Evolutionary conservation across 768 basidiomycete species (phyloP), one percentile per base, ranked within the genome.

Genomic region (Roridomyces roridus): DNA sequence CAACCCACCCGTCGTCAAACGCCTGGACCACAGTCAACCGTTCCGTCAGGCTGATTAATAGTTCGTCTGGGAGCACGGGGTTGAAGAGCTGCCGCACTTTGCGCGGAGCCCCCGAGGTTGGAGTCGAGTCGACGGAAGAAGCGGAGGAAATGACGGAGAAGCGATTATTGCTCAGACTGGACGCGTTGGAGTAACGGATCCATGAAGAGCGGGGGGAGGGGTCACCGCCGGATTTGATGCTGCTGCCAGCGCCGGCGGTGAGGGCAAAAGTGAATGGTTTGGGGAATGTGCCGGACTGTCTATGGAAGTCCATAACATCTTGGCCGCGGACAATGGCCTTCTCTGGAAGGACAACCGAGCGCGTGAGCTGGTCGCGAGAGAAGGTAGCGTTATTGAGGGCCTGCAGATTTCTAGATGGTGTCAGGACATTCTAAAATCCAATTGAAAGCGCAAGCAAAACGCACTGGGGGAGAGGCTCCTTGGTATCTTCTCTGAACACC

Each of bases 1-100:
- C 77, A 63, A 87, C 90, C 91, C 91, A 93, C 2, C 89, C 91
- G 54, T 92, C 91, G 55, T 92, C 87, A 63, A 86, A 89, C 5
- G 84, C 83, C 57, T 84, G 82, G 4, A 91, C 76, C 25, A 91
- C 72, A 1, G 80, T 82, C 37, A 92, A 71, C 31, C 74, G 74
- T 67, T 93, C 89, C 35, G 87, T 86, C 12, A 78, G 64, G 29
- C 64, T 67, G 55, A 89, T 55, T 29, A 85, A 72, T 24, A 92
- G 76, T 67, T 93, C 91, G 70, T 93, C 91, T 0, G 89, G 86
- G 3, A 92, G 82, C 21, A 89, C 79, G 8, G 91, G 86, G 50
- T 74, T 77, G 67, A 90, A 92, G 2, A 81, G 50, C 65, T 90
- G 89, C 28, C 80, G 83, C 55, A 90, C 81, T 70, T 82, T 83